phyloP scores from a whole-genome alignment of 2,329 filamentous ascomycete genomes.

The Alternaria dauci region DNA sequence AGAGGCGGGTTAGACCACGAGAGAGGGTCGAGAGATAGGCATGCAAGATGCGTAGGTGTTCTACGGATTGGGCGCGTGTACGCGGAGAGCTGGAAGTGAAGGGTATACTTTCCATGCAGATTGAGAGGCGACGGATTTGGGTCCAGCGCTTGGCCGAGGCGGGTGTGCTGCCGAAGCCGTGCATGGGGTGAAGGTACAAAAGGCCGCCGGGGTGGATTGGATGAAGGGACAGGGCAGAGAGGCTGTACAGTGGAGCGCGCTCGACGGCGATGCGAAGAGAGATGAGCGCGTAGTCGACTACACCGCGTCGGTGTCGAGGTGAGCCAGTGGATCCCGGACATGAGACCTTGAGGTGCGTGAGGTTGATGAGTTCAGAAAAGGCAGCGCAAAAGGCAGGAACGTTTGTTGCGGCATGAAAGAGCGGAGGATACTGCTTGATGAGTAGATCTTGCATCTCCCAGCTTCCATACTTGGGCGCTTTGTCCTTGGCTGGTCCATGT shows the following conservation, averaged over 20 bases:
- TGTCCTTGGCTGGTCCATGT: conserved; percentile 63
- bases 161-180: conserved; percentile 78
- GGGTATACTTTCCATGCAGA: conserved; percentile 75
- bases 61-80: conserved; percentile 70
- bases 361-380: conserved; percentile 71
- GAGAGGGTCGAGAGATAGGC: conserved; percentile 79
- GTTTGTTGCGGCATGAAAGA: conserved; percentile 90
- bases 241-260: conserved; percentile 69
- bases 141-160: conserved; percentile 76
- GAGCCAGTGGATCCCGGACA: conserved; percentile 74
- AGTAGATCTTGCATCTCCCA: conserved; percentile 81
- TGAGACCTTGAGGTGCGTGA: conserved; percentile 77
- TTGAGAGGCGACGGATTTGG: conserved; percentile 76
- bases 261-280: conserved; percentile 86
- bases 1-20: conserved; percentile 71
- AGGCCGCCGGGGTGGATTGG: conserved; percentile 79
- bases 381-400: conserved; percentile 83
- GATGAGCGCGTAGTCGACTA: conserved; percentile 88
- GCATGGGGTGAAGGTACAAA: conserved; percentile 77
- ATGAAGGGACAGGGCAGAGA: conserved; percentile 75
- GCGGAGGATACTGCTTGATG: conserved; percentile 84
- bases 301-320: conserved; percentile 76
- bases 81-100: conserved; percentile 61
- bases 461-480: conserved; percentile 79
- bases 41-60: conserved; percentile 72